Evolutionary conservation across 192 early-diverging fungal species (phyloP), one percentile per base, ranked within the genome.

Genomic region (Phycomyces blakesleeanus): DNA sequence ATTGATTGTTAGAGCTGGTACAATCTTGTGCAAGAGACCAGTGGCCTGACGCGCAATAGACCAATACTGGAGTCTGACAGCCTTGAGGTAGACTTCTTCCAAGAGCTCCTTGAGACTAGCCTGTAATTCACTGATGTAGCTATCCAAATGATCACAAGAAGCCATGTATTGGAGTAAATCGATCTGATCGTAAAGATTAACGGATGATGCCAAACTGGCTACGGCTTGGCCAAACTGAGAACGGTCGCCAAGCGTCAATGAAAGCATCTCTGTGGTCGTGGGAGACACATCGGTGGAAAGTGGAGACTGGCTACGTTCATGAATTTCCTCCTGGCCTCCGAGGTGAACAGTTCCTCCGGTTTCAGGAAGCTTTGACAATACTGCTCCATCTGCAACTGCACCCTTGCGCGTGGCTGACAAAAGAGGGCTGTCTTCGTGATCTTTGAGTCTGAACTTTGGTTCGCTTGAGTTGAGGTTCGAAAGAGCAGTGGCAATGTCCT

Each of bases 81-180:
- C 88, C 61, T 92, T 91, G 55, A 80, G 74, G 68, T 94, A 94
- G 15, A 94, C 85, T 68, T 94, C 91, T 68, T 91, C 88, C 14
- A 94, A 65, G 26, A 94, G 61, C 11, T 77, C 74, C n/a, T 69
- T 55, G 12, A 93, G 73, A 5, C 82, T 83, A 9, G 81, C 77
- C 55, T 80, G 76, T 50, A 83, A 37, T 29, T 73, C 72, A 9
- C 69, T 76, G 59, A 92, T 69, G 29, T 75, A 76, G 56, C 77
- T 83, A 10, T 86, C 81, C 11, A 80, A 58, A 10, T 84, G 86
- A 7, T 84, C 66, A 71, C 89, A 91, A 0, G 90, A 89, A 29
- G 75, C 64, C 5, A 93, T 68, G 65, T 94, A 94, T 63, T 92
- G 88, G 18, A 94, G 72, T 47, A 93, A 63, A 64, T 93, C 80